These are phyloP conservation scores for Microcyclosporella mali DNA, from an alignment of 2,329 filamentous ascomycete species.

Conservation along the genomic window DNA sequence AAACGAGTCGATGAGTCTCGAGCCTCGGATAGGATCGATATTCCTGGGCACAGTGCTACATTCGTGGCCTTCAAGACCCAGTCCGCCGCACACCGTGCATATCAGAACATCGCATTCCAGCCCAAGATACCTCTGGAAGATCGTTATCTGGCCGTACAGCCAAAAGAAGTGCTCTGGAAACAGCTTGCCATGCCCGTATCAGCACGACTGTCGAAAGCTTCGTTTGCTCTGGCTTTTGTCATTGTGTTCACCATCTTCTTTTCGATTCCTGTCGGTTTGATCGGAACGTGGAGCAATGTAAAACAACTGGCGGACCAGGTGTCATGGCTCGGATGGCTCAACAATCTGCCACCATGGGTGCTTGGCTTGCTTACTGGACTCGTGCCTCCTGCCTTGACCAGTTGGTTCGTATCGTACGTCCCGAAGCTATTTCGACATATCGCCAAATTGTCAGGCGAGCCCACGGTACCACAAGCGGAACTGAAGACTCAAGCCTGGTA, in stretches of 20 bases:
- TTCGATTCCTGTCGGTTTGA: conserved; percentile 30
- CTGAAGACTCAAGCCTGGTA: conserved; percentile 35
- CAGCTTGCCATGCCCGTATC: conserved; percentile 36
- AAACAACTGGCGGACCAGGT: conserved; percentile 27
- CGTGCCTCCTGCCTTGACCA: conserved; percentile 28
- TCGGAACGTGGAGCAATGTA: conserved; percentile 31
- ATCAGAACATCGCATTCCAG: conserved; percentile 47
- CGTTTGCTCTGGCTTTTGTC: conserved; percentile 28
- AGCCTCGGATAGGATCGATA: conserved; percentile 47
- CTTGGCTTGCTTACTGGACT: conserved; percentile 30
- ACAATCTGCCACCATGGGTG: conserved; percentile 25
- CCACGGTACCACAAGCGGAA: conserved; percentile 41
- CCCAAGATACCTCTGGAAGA: conserved; percentile 33
- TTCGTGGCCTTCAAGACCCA: conserved; percentile 86
- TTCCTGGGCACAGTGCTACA: conserved; percentile 61
- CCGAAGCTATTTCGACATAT: conserved; percentile 32
- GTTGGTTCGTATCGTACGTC: conserved; percentile 31
- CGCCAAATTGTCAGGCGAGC: conserved; percentile 31
- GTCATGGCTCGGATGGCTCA: conserved; percentile 27
- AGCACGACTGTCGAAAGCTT: conserved; percentile 26
- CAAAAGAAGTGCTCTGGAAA: conserved; percentile 44
- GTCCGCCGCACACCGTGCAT: conserved; percentile 75
- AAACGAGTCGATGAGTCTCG: conserved; percentile 63
- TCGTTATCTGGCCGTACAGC: conserved; percentile 40
- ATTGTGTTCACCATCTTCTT: conserved; percentile 34